phyloP scores from a whole-genome alignment of 306 rosid species.

The Vigna radiata region DNA sequence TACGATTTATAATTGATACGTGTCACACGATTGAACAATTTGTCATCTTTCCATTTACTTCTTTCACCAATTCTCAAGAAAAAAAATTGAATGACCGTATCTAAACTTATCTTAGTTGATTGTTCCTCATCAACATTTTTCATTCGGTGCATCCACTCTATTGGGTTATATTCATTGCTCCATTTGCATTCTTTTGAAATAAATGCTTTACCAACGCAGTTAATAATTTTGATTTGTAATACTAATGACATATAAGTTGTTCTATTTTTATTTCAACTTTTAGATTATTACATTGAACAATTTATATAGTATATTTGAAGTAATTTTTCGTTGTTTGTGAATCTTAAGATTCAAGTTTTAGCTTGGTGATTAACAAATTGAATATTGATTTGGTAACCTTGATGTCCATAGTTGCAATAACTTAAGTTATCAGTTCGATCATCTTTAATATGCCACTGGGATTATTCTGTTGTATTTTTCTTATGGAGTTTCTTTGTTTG shows the following conservation, averaged over 20 bases:
- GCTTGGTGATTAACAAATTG: not conserved
- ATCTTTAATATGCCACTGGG: slow-evolving; percentile 17
- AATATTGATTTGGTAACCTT: not conserved
- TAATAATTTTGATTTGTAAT: not conserved
- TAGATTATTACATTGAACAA: not conserved
- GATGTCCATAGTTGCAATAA: not conserved
- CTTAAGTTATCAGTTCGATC: not conserved
- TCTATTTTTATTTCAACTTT: not conserved
- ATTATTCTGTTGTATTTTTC: slow-evolving; percentile 17
- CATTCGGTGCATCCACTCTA: not conserved
- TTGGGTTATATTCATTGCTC: not conserved
- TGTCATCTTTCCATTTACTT: not conserved
- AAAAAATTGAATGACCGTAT: not conserved
- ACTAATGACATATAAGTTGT: not conserved
- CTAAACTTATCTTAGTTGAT: not conserved
- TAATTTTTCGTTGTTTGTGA: not conserved
- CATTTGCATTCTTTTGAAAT: not conserved
- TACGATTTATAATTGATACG: not conserved
- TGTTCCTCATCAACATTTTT: not conserved
- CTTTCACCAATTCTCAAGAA: not conserved
- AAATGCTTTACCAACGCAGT: not conserved
- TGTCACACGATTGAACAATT: not conserved
- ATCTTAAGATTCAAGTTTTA: not conserved
- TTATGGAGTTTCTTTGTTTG: not conserved
- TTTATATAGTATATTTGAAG: not conserved